Evolutionary conservation across 139 green algal species (phyloP).

Genomic region (Ulvella scutata): DNA sequence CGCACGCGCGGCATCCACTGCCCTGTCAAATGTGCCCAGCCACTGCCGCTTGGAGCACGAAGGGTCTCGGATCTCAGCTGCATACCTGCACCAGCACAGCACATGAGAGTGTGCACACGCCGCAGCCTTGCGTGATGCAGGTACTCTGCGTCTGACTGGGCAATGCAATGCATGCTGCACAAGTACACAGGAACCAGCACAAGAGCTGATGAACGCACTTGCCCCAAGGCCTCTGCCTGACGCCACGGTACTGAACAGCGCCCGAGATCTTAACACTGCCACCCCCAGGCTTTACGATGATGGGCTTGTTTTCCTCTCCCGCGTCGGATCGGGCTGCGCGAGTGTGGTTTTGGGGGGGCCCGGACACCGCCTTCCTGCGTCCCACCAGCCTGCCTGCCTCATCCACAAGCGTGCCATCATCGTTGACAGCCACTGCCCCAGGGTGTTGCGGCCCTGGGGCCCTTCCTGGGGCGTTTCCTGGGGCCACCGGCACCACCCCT

Average conservation of each 20-base stretch:
- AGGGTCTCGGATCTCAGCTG: constrained; percentile 94
- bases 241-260: constrained; percentile 62
- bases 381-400: not conserved
- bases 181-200: not conserved
- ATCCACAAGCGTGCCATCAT: not conserved
- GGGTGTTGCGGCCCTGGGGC: no score
- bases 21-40: constrained; percentile 47
- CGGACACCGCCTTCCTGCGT: not conserved
- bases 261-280: constrained; percentile 1
- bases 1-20: constrained; percentile 36
- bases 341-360: not conserved
- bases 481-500: no score
- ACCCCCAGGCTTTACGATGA: not conserved
- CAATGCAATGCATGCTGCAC: not conserved
- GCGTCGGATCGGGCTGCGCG: no score
- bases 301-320: not conserved
- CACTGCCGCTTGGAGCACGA: constrained; percentile 37
- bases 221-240: constrained; percentile 92
- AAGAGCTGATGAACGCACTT: constrained; percentile 35
- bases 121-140: not conserved
- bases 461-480: no score
- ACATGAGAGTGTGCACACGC: not conserved
- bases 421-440: not conserved
- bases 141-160: no score
- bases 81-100: constrained; percentile 23